Evolutionary conservation across 805 yeast genomes (phyloP).

Genomic region (Wickerhamomyces ciferrii): DNA sequence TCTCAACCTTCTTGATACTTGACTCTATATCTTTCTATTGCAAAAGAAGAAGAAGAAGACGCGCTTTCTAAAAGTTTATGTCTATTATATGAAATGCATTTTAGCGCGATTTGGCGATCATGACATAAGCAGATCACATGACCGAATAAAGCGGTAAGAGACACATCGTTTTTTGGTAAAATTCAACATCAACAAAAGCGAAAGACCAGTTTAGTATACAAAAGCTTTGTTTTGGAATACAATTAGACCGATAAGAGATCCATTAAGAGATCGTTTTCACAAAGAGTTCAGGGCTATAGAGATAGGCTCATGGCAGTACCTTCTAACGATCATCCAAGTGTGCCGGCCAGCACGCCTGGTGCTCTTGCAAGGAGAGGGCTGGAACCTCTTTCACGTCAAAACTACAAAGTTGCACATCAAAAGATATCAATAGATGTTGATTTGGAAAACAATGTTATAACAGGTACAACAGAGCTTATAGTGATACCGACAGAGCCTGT

Average conservation of each 20-base stretch:
- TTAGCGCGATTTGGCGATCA: neutral
- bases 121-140: neutral
- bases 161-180: neutral
- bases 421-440: constrained; percentile 78
- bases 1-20: neutral
- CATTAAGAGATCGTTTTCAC: neutral
- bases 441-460: constrained; percentile 48
- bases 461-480: constrained; percentile 80
- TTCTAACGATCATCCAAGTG: constrained; percentile 14
- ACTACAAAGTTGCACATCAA: constrained; percentile 77
- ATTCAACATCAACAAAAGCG: neutral
- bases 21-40: neutral
- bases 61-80: neutral
- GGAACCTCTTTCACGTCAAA: constrained; percentile 7
- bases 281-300: too few relatives aligned
- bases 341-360: constrained; percentile 13
- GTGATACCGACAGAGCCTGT: constrained; percentile 62
- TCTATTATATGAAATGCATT: neutral
- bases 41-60: neutral
- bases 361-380: constrained; percentile 1
- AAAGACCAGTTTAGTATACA: too few relatives aligned
- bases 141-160: neutral
- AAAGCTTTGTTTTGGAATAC: neutral
- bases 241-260: neutral
- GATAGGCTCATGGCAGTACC: constrained; percentile 6